Base-by-base conservation (phyloP, 768 basidiomycete genomes). In the Chlorophyllum brunneum region DNA sequence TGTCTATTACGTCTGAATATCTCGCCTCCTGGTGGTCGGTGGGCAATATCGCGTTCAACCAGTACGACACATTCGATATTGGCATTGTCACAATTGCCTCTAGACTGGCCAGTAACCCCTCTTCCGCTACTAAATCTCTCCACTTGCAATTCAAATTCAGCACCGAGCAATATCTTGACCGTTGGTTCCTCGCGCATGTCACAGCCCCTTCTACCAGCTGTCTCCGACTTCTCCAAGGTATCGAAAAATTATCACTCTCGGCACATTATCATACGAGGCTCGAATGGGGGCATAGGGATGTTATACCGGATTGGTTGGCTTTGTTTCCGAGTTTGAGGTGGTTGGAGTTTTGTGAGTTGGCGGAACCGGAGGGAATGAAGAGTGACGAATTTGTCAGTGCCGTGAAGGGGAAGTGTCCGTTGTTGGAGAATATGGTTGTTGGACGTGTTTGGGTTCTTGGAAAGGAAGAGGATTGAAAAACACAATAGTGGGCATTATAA, bases 101-200 rank as follows among this genome's bases (percentile, higher is more conserved):
- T 13, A 5, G 8, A 11, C 38, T 49, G 13, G 20, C 16, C 15
- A 5, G 26, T 15, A 9, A n/a, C 13, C 11, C 48, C 4, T 8
- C 47, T 1, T 11, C 8, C 0, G 27, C 10, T 18, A 26, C 48
- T 5, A 15, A 18, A 11, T 39, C 40, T 5, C 16, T 51, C 15
- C 16, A 43, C 9, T 11, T 51, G n/a, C 30, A 51, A 33, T 34
- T 51, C n/a, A 41, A 42, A 42, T 42, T 51, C 23, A 51, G 40
- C 40, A 51, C 49, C 3, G 49, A 51, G 34, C 13, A 3, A 20
- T 18, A 2, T 4, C 27, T 51, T 5, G 20, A 13, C n/a, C 8
- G 18, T 18, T 51, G 39, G 39, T 33, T 51, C 29, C 39, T 41
- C 27, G 7, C 13, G 7, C 49, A 41, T 31, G 13, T n/a, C 1